These are phyloP conservation scores for Herpotrichia juniperi DNA, from an alignment of 2,329 filamentous ascomycete genomes.

Conservation along the genomic window DNA sequence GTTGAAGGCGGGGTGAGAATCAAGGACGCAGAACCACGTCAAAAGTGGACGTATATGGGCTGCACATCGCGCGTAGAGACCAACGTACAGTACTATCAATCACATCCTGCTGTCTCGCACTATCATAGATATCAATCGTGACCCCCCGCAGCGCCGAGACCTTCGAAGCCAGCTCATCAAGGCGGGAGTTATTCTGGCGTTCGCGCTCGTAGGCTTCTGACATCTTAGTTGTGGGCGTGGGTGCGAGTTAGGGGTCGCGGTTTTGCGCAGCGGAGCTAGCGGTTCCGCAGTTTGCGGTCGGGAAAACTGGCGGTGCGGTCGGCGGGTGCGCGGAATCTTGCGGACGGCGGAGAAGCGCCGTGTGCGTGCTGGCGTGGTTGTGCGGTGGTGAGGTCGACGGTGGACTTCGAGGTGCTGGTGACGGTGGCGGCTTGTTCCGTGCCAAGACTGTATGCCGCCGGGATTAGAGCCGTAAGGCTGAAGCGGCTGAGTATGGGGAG, in stretches of 20 bases:
- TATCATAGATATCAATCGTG: constrained; percentile 97
- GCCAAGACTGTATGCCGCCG: not conserved
- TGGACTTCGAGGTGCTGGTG: too few species aligned
- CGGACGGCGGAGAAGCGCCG: not conserved
- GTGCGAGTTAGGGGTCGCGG: not conserved
- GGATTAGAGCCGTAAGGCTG: not conserved
- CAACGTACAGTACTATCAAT: constrained; percentile 81
- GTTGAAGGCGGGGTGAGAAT: constrained; percentile 1
- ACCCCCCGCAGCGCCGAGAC: constrained; percentile 91
- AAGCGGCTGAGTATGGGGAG: not conserved
- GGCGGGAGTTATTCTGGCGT: constrained; percentile 90
- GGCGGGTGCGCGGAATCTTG: not conserved
- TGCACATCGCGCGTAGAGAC: not conserved
- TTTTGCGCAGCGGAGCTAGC: not conserved
- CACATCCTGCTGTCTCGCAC: constrained; percentile 84
- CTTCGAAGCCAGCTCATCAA: constrained; percentile 88
- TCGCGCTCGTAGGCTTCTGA: constrained; percentile 65
- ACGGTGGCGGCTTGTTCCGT: not conserved
- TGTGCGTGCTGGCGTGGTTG: not conserved
- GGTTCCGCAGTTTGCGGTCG: too few species aligned
- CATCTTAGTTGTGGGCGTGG: constrained; percentile 46
- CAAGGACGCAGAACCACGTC: too few species aligned
- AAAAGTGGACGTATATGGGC: too few species aligned
- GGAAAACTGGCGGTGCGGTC: too few species aligned
- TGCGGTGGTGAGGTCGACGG: not conserved